Conservation (phyloP, 768 basidiomycete genomes). For the Russula vinacea region DNA sequence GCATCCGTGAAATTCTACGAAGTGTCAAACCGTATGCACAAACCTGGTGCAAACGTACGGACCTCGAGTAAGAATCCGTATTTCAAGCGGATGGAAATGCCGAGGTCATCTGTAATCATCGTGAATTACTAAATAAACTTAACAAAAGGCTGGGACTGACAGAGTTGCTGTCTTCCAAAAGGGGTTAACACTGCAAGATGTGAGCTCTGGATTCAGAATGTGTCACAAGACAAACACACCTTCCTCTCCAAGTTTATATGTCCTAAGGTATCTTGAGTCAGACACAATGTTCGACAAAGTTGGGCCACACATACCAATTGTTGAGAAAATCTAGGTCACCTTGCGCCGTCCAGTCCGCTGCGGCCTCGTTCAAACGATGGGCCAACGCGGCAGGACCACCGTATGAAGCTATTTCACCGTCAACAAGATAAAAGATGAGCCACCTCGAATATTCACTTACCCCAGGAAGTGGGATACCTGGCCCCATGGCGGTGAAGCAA, state of each 20-base stretch:
- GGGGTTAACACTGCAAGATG: conserved; percentile 69
- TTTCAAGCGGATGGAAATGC: conserved; percentile 44
- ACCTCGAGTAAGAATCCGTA: conserved; percentile 44
- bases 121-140: background rate
- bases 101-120: conserved; percentile 39
- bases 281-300: background rate
- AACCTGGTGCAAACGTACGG: conserved; percentile 5
- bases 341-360: conserved; percentile 58
- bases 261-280: conserved; percentile 46
- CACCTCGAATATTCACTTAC: conserved; percentile 40
- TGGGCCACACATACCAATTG: conserved; percentile 55
- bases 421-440: conserved; percentile 5
- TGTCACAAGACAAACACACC: conserved; percentile 39
- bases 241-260: conserved; percentile 88
- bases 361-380: conserved; percentile 50
- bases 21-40: conserved; percentile 33
- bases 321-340: conserved; percentile 76
- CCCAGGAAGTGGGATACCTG: conserved; percentile 59
- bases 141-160: conserved; percentile 41
- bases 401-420: conserved; percentile 45
- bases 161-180: conserved; percentile 84
- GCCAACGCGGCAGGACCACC: conserved; percentile 62
- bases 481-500: conserved; percentile 83
- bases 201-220: conserved; percentile 7
- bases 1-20: conserved; percentile 41